Conservation (phyloP, 176 grass and related monocot genomes). For the Phragmites australis region DNA sequence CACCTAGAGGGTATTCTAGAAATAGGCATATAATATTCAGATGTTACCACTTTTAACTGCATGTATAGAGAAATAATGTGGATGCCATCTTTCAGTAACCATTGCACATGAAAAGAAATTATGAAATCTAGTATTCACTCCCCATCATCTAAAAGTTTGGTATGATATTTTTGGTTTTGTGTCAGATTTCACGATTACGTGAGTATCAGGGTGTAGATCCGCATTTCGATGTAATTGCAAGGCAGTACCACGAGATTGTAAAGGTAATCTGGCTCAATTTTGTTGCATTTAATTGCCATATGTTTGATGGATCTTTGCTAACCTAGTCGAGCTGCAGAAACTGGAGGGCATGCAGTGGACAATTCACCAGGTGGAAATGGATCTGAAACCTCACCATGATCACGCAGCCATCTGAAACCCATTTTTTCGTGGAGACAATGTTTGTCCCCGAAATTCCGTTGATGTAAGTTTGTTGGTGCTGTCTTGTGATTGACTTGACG, state of each 20-base stretch:
- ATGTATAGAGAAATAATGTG: conserved; percentile 6
- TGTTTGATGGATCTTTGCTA: not conserved
- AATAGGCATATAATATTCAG: not conserved
- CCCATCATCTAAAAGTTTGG: not conserved
- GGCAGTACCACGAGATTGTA: conserved; percentile 94
- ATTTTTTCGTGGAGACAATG: not conserved
- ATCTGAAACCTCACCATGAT: conserved; percentile 69
- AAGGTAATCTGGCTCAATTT: conserved; percentile 49
- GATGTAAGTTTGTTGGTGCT: not conserved
- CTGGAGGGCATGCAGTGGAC: conserved; percentile 98
- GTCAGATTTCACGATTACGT: conserved; percentile 83
- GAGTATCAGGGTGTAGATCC: conserved; percentile 99
- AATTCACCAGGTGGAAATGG: conserved; percentile 97
- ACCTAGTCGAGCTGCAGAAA: conserved; percentile 58
- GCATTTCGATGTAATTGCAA: conserved; percentile 92
- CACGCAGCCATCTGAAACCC: conserved; percentile 5
- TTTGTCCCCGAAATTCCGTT: not conserved
- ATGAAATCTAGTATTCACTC: not conserved
- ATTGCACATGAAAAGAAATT: not conserved
- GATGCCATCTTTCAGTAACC: not conserved
- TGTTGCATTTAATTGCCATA: not conserved
- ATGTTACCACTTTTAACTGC: not conserved
- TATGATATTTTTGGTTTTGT: conserved; percentile 16
- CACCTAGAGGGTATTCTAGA: not conserved
- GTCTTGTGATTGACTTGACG: not conserved